These are phyloP conservation scores for Theobroma cacao DNA, from an alignment of 345 rosid genomes.

Conservation along the genomic window DNA sequence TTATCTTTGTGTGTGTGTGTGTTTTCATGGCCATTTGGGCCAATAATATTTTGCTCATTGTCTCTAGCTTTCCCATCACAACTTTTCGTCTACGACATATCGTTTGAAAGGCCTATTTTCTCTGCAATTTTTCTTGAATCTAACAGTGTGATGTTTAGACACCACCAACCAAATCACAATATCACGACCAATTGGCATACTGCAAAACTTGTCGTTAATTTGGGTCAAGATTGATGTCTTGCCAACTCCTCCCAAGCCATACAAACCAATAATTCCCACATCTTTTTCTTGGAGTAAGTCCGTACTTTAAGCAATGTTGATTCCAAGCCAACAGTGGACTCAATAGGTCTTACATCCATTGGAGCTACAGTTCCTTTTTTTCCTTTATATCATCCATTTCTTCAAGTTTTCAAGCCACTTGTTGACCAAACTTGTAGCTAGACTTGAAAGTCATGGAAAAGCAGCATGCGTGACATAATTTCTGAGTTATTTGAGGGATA, in stretches of 20 bases:
- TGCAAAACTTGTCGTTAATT: not conserved
- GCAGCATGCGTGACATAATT: not conserved
- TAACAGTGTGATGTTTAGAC: not conserved
- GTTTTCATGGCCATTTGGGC: too few species aligned
- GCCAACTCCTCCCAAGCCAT: slow-evolving; percentile 12
- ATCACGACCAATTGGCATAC: not conserved
- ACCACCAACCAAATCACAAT: slow-evolving; percentile 9
- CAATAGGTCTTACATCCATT: not conserved
- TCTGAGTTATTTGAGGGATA: slow-evolving; percentile 10
- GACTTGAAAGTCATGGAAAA: not conserved
- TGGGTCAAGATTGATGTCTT: slow-evolving; percentile 19
- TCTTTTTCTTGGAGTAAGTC: not conserved
- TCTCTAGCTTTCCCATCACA: not conserved
- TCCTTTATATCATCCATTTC: slow-evolving; percentile 26
- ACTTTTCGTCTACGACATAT: not conserved
- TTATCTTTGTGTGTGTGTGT: too few species aligned
- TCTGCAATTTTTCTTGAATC: slow-evolving; percentile 13
- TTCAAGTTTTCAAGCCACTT: slow-evolving; percentile 21
- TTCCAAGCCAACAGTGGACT: not conserved
- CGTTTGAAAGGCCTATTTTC: not conserved
- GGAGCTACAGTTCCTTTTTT: slow-evolving; percentile 16
- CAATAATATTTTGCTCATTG: too few species aligned
- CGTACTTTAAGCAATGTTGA: not conserved
- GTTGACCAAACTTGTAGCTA: slow-evolving; percentile 23
- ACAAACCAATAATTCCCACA: slow-evolving; percentile 1